A percentile compares a stretch with the other conserved stretches of the same genome.
phyloP scores from a whole-genome alignment of 768 basidiomycete genomes.

The Mrakia frigida region DNA sequence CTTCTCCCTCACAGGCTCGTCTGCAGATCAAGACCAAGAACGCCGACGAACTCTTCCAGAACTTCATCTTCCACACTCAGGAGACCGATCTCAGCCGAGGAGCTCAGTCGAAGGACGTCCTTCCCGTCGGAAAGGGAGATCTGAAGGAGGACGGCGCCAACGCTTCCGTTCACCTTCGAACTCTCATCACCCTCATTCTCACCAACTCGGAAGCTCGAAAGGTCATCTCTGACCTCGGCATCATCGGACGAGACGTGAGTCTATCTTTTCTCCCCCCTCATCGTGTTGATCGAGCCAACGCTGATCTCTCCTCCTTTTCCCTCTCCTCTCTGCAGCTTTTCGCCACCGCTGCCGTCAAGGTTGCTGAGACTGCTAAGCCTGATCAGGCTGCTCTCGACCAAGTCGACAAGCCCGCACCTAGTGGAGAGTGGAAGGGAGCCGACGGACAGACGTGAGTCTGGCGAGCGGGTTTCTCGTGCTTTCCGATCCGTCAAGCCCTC shows the following conservation, averaged over 20 bases:
- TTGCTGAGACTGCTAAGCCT: conserved; percentile 65
- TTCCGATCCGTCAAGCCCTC: not conserved
- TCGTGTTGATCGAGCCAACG: not conserved
- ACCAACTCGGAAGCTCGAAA: conserved; percentile 91
- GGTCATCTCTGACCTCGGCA: conserved; percentile 68
- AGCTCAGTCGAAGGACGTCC: conserved; percentile 47
- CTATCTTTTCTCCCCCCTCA: too few species aligned
- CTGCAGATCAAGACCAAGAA: conserved; percentile 78
- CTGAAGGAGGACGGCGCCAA: conserved; percentile 57
- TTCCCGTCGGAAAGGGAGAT: conserved; percentile 45
- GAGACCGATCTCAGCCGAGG: conserved; percentile 43
- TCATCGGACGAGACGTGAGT: conserved; percentile 48
- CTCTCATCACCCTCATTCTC: conserved; percentile 74
- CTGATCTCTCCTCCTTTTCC: not conserved
- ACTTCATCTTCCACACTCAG: conserved; percentile 64
- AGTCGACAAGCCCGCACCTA: conserved; percentile 65
- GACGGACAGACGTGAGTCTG: conserved; percentile 33
- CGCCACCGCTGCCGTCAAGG: conserved; percentile 64
- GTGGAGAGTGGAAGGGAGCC: conserved; percentile 54
- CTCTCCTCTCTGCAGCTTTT: conserved; percentile 63
- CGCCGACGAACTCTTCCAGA: conserved; percentile 80
- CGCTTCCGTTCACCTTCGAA: conserved; percentile 65
- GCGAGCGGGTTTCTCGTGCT: too few species aligned
- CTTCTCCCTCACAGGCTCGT: conserved; percentile 40
- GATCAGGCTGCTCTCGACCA: conserved; percentile 50